A percentile compares a stretch with the other conserved stretches of the same genome.
phyloP scores from a whole-genome alignment of 306 rosid genomes.

The Hippophae rhamnoides region DNA sequence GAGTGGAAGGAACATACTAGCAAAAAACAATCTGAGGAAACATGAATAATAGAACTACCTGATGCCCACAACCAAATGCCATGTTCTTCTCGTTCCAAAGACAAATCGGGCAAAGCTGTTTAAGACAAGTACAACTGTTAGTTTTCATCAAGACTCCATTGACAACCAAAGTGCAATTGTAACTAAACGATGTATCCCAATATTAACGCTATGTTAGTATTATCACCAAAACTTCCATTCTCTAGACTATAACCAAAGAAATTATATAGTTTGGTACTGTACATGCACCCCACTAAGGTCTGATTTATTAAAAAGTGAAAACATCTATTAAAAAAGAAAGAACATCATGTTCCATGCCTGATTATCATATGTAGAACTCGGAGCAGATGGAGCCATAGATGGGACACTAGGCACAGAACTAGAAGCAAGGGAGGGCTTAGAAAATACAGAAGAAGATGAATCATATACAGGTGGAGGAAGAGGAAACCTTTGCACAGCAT shows the following conservation, averaged over 20 bases:
- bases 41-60: conserved; percentile 35
- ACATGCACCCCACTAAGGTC: no score
- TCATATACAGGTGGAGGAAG: conserved; percentile 64
- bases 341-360: conserved; percentile 36
- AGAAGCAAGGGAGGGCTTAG: conserved; percentile 37
- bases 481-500: conserved; percentile 59
- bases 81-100: conserved; percentile 64
- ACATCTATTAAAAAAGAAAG: no score
- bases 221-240: not conserved
- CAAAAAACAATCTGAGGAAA: conserved; percentile 3
- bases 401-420: conserved; percentile 51
- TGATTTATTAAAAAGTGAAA: no score
- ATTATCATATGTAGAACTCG: conserved; percentile 54
- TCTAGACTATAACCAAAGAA: no score
- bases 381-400: conserved; percentile 47
- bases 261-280: no score
- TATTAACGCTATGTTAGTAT: not conserved
- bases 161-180: no score
- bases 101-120: conserved; percentile 82
- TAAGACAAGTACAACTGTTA: conserved; percentile 21
- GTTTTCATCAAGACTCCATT: not conserved
- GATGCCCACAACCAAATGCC: conserved; percentile 99
- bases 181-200: not conserved
- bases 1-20: no score
- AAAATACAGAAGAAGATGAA: conserved; percentile 36